Evolutionary conservation across 495 filamentous ascomycete species (phyloP).

Genomic region (Neurospora sublineolata): DNA sequence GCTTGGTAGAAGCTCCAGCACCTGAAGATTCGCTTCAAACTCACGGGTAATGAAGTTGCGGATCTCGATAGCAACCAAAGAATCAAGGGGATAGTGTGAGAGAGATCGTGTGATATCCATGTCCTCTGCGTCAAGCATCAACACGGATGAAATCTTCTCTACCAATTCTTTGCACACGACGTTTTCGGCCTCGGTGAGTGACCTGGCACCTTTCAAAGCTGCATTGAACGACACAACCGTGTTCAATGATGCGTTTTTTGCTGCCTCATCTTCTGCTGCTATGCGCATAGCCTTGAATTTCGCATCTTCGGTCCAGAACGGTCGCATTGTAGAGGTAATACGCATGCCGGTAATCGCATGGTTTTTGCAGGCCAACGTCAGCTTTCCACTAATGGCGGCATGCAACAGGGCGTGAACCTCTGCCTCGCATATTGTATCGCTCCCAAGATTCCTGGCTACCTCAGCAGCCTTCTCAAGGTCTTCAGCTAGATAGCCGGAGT

Average conservation of each 20-base stretch:
- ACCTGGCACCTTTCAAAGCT: slow-evolving; percentile 29
- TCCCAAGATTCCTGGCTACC: slow-evolving; percentile 36
- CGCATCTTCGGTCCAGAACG: slow-evolving; percentile 40
- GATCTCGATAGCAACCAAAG: slow-evolving; percentile 43
- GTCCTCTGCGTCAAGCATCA: slow-evolving; percentile 42
- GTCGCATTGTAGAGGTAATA: slow-evolving; percentile 32
- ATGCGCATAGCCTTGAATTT: slow-evolving; percentile 41
- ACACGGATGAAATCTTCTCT: slow-evolving; percentile 36
- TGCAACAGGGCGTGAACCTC: slow-evolving; percentile 39
- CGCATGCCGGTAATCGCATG: slow-evolving; percentile 43
- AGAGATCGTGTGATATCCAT: slow-evolving; percentile 37
- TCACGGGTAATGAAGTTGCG: slow-evolving; percentile 39
- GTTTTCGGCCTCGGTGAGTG: slow-evolving; percentile 32
- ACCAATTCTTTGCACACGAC: slow-evolving; percentile 34
- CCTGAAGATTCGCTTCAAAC: slow-evolving; percentile 43
- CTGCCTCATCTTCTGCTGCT: slow-evolving; percentile 32
- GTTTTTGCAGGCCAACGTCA: slow-evolving; percentile 29
- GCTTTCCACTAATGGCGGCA: slow-evolving; percentile 33
- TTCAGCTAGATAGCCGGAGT: slow-evolving; percentile 44
- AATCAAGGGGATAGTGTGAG: slow-evolving; percentile 41
- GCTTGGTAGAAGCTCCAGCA: slow-evolving; percentile 40
- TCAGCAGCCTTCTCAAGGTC: slow-evolving; percentile 34
- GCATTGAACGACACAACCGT: slow-evolving; percentile 30
- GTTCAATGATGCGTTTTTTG: slow-evolving; percentile 23
- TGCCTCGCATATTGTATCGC: slow-evolving; percentile 40